Percentiles rank a stretch among this genome's conserved stretches.
These are phyloP conservation scores for Hyphopichia fennica DNA, from an alignment of 1,139 yeast genomes.

Conservation along the genomic window DNA sequence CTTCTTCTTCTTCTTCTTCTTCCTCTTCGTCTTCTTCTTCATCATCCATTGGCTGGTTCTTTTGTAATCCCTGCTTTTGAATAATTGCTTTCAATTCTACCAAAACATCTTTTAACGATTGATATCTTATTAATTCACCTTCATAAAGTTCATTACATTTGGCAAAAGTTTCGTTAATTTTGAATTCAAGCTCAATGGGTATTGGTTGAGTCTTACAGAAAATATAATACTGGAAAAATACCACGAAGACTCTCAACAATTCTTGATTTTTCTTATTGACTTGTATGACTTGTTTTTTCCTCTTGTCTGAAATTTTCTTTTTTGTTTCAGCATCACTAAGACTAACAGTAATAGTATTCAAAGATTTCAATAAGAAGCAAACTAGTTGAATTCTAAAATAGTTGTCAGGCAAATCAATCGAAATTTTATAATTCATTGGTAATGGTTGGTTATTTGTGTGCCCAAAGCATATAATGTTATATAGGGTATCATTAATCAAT, in stretches of 20 bases:
- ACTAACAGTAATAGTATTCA: not conserved
- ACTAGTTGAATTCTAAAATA: conserved; percentile 69
- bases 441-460: conserved; percentile 64
- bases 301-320: not conserved
- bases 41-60: not conserved
- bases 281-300: not conserved
- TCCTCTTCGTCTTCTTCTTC: conserved; percentile 10
- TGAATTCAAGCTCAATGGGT: conserved; percentile 65
- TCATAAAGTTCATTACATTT: conserved; percentile 13
- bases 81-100: conserved; percentile 30
- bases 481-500: conserved; percentile 55
- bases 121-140: conserved; percentile 34
- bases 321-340: not conserved
- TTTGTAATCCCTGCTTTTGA: conserved; percentile 7
- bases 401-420: conserved; percentile 63
- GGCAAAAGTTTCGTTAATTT: conserved; percentile 46
- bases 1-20: conserved; percentile 11
- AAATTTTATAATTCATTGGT: conserved; percentile 35
- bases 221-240: conserved; percentile 74
- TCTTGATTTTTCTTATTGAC: conserved; percentile 14
- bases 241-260: conserved; percentile 47
- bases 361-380: conserved; percentile 25
- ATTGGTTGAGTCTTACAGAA: conserved; percentile 63
- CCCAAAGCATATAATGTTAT: conserved; percentile 64
- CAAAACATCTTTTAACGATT: conserved; percentile 42